phyloP scores from a whole-genome alignment of 1,139 yeast genomes.

The Candida pseudoviswanathii region DNA sequence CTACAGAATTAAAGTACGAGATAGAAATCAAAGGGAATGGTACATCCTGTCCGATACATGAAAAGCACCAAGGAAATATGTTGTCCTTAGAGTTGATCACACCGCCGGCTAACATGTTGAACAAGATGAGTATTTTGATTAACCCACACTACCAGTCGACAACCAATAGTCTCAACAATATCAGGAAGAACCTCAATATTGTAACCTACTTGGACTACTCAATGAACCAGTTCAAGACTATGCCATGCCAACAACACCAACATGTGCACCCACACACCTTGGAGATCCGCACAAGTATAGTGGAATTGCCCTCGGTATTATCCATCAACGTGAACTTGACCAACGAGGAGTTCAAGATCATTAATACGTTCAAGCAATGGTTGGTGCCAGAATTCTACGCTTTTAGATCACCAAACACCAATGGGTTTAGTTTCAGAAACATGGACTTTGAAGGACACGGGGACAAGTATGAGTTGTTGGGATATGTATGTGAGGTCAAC shows the following conservation, averaged over 20 bases:
- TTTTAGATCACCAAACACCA: conserved; percentile 20
- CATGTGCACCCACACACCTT: conserved; percentile 45
- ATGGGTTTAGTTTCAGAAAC: conserved; percentile 28
- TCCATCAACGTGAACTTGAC: conserved; percentile 60
- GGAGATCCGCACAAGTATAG: conserved; percentile 49
- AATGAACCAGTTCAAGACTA: conserved; percentile 52
- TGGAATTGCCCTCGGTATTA: conserved; percentile 64
- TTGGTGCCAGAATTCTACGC: conserved; percentile 61
- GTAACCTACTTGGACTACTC: conserved; percentile 62
- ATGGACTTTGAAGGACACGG: conserved; percentile 33
- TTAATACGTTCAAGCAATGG: conserved; percentile 53
- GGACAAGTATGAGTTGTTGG: conserved; percentile 57
- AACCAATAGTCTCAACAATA: conserved; percentile 12
- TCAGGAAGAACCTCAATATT: conserved; percentile 19
- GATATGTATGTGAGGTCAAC: conserved; percentile 69
- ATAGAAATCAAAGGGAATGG: conserved; percentile 36
- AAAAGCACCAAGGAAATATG: conserved; percentile 25
- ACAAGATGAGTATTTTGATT: conserved; percentile 28
- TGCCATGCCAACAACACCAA: conserved; percentile 36
- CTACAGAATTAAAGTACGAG: conserved; percentile 35
- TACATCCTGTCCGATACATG: conserved; percentile 37
- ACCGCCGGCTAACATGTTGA: conserved; percentile 31
- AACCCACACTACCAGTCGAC: conserved; percentile 17
- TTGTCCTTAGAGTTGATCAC: conserved; percentile 35
- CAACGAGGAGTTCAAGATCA: conserved; percentile 46